Percentiles rank a stretch among this genome's conserved stretches.
phyloP scores from a whole-genome alignment of 75 land plant species.

The Cunninghamia lanceolata region DNA sequence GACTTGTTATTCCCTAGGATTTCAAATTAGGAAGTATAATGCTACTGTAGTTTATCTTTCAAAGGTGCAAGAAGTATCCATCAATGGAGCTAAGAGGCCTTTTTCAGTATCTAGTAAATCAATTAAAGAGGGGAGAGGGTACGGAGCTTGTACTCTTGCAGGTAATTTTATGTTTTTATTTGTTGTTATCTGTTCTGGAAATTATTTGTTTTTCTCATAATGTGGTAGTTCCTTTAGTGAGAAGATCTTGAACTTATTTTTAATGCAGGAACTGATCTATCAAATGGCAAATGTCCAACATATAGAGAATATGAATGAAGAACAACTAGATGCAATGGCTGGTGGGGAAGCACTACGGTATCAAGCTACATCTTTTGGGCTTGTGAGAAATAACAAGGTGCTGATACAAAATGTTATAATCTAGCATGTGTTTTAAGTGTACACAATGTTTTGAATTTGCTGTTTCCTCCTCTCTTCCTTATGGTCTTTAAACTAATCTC shows the following conservation, averaged over 20 bases:
- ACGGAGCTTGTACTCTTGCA: constrained; percentile 92
- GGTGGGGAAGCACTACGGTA: constrained; percentile 92
- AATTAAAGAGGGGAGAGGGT: constrained; percentile 86
- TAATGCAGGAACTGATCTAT: constrained; percentile 84
- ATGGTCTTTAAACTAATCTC: too few relatives aligned
- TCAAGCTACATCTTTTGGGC: constrained; percentile 92
- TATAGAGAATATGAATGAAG: constrained; percentile 98
- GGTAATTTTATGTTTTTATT: constrained; percentile 39
- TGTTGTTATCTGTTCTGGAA: not conserved
- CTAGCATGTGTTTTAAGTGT: not conserved
- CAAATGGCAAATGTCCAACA: constrained; percentile 99
- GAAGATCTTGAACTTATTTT: not conserved
- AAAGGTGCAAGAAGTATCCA: constrained; percentile 97
- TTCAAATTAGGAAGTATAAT: not conserved
- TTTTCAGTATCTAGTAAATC: constrained; percentile 97
- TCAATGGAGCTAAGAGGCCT: constrained; percentile 99
- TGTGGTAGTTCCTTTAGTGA: not conserved
- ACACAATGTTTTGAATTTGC: not conserved
- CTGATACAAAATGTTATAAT: not conserved
- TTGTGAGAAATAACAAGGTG: constrained; percentile 91
- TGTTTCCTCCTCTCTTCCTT: not conserved
- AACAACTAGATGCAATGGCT: constrained; percentile 96
- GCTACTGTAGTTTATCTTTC: constrained; percentile 12
- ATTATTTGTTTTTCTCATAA: not conserved
- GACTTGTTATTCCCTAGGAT: not conserved